A percentile compares a stretch with the other conserved stretches of the same genome.
Evolutionary conservation across 495 filamentous ascomycete genomes (phyloP).

Genomic region (Penicillium egyptiacum): DNA sequence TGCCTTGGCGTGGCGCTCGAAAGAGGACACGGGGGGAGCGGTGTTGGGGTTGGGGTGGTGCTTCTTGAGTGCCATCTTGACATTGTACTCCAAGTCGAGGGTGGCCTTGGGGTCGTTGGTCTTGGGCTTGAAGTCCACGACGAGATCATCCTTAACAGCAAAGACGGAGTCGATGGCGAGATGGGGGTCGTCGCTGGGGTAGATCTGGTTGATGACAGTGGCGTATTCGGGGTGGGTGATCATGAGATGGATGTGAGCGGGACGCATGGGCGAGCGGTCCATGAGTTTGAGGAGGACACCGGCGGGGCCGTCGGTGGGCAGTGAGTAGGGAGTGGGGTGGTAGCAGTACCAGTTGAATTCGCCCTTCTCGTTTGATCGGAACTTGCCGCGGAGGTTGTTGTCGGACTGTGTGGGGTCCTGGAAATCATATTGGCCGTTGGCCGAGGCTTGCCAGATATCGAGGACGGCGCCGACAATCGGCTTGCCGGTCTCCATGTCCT

Average conservation of each 20-base stretch:
- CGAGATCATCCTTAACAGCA: conserved; percentile 64
- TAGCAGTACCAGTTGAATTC: conserved; percentile 80
- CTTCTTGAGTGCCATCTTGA: conserved; percentile 49
- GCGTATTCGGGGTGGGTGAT: conserved; percentile 50
- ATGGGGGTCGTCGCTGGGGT: conserved; percentile 61
- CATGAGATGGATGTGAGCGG: conserved; percentile 52
- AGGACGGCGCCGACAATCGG: conserved; percentile 70
- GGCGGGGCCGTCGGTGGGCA: conserved; percentile 74
- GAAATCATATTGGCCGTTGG: conserved; percentile 89
- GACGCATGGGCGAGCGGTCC: conserved; percentile 62
- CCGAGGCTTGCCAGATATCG: conserved; percentile 83
- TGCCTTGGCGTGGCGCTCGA: conserved; percentile 42
- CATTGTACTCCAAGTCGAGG: conserved; percentile 48
- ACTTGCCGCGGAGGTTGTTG: conserved; percentile 85
- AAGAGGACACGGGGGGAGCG: conserved; percentile 46
- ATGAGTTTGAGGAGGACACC: conserved; percentile 66
- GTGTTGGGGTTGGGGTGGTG: conserved; percentile 51
- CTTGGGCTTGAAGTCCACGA: conserved; percentile 62
- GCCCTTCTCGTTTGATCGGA: conserved; percentile 72
- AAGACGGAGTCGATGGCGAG: conserved; percentile 64
- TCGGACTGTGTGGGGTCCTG: conserved; percentile 76
- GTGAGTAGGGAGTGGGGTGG: conserved; percentile 75
- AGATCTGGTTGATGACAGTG: conserved; percentile 63
- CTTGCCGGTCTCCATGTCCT: conserved; percentile 69
- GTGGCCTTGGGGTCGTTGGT: conserved; percentile 47